These are phyloP conservation scores for Eudorina sp. DNA, from an alignment of 139 green algal species.

Conservation along the genomic window DNA sequence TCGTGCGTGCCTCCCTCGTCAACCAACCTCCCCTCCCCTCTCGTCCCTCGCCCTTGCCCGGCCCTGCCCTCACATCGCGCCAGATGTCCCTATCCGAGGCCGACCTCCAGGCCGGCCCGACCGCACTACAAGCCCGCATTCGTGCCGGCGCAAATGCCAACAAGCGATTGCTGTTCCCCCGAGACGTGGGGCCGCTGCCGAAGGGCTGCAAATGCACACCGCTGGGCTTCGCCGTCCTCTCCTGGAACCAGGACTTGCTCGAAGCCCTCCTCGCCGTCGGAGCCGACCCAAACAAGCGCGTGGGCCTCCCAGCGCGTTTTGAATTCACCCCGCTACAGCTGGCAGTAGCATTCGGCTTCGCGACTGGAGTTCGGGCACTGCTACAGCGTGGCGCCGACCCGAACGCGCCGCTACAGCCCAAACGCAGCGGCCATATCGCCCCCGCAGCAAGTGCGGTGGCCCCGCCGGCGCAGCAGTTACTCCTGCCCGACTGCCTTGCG, in stretches of 20 bases:
- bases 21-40: background rate
- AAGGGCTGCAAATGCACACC: conserved; percentile 33
- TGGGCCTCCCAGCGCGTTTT: conserved; percentile 3
- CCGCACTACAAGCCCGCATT: background rate
- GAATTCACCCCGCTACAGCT: conserved; percentile 20
- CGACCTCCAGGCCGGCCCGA: background rate
- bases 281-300: conserved; percentile 16
- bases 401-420: conserved; percentile 1
- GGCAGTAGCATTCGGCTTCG: background rate
- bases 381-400: background rate
- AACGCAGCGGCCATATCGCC: background rate
- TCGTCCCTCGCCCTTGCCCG: background rate
- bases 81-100: background rate
- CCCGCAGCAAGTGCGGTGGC: background rate
- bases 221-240: conserved; percentile 25
- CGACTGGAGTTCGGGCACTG: background rate
- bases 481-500: background rate
- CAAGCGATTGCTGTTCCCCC: conserved; percentile 16
- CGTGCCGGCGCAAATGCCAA: background rate
- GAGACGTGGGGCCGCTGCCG: conserved; percentile 12
- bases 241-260: background rate
- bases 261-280: background rate
- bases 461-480: background rate
- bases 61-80: background rate
- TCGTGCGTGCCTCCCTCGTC: background rate